phyloP scores from a whole-genome alignment of 345 rosid species.

The Populus tremula region DNA sequence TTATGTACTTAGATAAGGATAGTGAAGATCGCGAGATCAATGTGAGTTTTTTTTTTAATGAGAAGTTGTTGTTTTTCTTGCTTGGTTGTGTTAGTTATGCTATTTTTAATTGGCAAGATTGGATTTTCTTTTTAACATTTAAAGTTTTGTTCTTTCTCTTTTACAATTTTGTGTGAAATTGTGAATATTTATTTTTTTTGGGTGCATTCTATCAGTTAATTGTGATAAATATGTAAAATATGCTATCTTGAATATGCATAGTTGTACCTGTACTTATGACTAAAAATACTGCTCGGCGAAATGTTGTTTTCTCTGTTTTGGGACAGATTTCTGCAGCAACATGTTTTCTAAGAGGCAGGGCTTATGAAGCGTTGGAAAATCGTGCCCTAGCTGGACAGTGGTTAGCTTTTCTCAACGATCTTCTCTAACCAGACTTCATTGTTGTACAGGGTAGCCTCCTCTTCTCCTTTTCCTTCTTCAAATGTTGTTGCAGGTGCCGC shows the following conservation, averaged over 20 bases:
- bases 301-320: conserved; percentile 1
- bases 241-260: neutral
- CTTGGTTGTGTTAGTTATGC: neutral
- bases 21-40: conserved; percentile 92
- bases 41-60: conserved; percentile 37
- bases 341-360: conserved; percentile 91
- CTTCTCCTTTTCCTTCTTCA: no score
- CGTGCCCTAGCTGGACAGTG: conserved; percentile 85
- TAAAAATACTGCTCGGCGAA: neutral
- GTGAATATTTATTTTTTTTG: neutral
- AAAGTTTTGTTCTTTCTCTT: neutral
- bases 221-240: neutral
- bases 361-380: conserved; percentile 88
- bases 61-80: neutral
- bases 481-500: no score
- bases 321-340: conserved; percentile 82
- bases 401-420: conserved; percentile 39
- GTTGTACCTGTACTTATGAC: neutral
- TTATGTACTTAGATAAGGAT: conserved; percentile 76
- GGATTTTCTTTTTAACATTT: neutral
- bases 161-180: neutral
- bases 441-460: no score
- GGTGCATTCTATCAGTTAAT: neutral
- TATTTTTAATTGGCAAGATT: neutral
- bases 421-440: neutral